phyloP scores from a whole-genome alignment of 1,139 yeast genomes.

The Lodderomyces beijingensis region DNA sequence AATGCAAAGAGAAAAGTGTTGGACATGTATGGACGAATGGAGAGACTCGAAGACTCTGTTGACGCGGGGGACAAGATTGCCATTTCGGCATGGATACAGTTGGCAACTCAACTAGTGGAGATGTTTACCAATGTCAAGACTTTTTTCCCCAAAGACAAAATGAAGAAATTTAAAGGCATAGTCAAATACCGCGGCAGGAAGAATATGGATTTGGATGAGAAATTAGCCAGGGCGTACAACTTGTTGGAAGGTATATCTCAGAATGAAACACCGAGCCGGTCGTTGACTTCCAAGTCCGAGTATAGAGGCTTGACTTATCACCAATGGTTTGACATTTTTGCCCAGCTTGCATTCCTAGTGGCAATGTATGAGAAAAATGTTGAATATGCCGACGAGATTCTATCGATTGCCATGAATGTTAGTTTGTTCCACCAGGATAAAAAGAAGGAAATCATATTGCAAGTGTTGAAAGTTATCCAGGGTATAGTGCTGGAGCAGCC shows the following conservation, averaged over 20 bases:
- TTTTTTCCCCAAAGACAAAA: slow-evolving; percentile 74
- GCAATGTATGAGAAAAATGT: slow-evolving; percentile 56
- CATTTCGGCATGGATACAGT: slow-evolving; percentile 74
- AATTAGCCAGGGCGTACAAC: slow-evolving; percentile 62
- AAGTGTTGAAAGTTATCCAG: slow-evolving; percentile 61
- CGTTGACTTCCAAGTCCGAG: slow-evolving; percentile 43
- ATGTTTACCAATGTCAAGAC: slow-evolving; percentile 72
- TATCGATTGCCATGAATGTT: slow-evolving; percentile 71
- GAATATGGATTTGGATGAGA: slow-evolving; percentile 64
- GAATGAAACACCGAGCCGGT: slow-evolving; percentile 32
- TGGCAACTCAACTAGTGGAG: slow-evolving; percentile 79
- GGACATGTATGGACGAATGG: slow-evolving; percentile 62
- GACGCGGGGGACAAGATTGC: slow-evolving; percentile 56
- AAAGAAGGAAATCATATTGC: slow-evolving; percentile 51
- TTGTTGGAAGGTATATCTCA: slow-evolving; percentile 58
- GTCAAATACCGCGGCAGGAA: slow-evolving; percentile 57
- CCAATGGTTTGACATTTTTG: slow-evolving; percentile 80
- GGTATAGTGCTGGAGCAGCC: slow-evolving; percentile 53
- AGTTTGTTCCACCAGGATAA: slow-evolving; percentile 71
- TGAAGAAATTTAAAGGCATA: slow-evolving; percentile 64
- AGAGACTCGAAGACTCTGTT: slow-evolving; percentile 53
- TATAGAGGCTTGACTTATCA: slow-evolving; percentile 76
- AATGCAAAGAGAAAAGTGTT: slow-evolving; percentile 57
- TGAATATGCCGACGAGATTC: slow-evolving; percentile 64
- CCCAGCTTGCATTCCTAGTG: slow-evolving; percentile 67